Evolutionary conservation across 441 rosid genomes (phyloP).

Genomic region (Gossypium schwendimanii): DNA sequence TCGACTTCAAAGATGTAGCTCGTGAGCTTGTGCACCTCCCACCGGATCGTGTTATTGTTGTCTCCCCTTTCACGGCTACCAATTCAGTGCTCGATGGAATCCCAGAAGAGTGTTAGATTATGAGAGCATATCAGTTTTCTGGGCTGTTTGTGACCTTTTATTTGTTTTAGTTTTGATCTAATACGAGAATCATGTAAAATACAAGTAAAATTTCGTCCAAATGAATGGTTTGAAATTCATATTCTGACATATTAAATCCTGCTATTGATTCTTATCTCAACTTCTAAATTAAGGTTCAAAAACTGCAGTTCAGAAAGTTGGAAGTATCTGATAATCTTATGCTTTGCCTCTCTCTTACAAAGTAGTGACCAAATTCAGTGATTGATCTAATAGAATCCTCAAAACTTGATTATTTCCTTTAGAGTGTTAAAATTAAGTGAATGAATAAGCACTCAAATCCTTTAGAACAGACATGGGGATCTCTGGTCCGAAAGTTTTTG

Average conservation of each 20-base stretch:
- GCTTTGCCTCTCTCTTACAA: not conserved
- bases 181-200: not conserved
- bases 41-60: conserved; percentile 21
- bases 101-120: conserved; percentile 22
- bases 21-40: conserved; percentile 30
- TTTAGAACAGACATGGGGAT: not conserved
- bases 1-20: conserved; percentile 34
- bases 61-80: not conserved
- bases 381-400: not conserved
- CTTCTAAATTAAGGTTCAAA: not conserved
- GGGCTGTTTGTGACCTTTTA: not conserved
- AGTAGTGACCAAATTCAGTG: not conserved
- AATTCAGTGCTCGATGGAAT: conserved; percentile 16
- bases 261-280: not conserved
- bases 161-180: not conserved
- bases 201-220: not conserved
- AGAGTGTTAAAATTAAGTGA: too few species aligned
- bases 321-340: not conserved
- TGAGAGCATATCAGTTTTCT: not conserved
- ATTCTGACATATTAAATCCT: not conserved
- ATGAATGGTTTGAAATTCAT: not conserved
- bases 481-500: not conserved
- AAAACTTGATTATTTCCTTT: too few species aligned
- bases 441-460: too few species aligned
- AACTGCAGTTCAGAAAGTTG: not conserved